Conservation (phyloP, 2,329 filamentous ascomycete genomes). For the Fusarium sp. region DNA sequence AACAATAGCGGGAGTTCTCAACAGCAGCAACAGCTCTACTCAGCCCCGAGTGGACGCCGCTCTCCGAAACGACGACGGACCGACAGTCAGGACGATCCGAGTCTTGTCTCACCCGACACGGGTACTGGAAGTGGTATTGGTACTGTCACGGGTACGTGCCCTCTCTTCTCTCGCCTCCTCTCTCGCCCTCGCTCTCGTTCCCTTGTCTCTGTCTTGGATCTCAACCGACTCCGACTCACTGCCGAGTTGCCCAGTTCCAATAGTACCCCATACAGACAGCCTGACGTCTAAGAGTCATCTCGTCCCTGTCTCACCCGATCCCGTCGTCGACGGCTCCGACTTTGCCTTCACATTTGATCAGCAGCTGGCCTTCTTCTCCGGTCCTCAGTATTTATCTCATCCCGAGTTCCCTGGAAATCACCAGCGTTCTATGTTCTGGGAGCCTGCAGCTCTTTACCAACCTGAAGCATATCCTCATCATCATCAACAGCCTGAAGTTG, state of each 20-base stretch:
- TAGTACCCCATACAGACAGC: slow-evolving; percentile 46
- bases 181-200: background rate
- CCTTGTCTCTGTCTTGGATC: slow-evolving; percentile 23
- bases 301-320: slow-evolving; percentile 49
- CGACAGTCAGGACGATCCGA: slow-evolving; percentile 49
- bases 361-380: slow-evolving; percentile 51
- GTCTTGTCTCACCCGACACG: slow-evolving; percentile 53
- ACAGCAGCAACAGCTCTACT: slow-evolving; percentile 31
- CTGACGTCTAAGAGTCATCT: slow-evolving; percentile 46
- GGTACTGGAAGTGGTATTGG: slow-evolving; percentile 44
- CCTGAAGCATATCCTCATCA: slow-evolving; percentile 17
- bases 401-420: slow-evolving; percentile 34
- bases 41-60: slow-evolving; percentile 44
- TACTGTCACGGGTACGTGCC: slow-evolving; percentile 50
- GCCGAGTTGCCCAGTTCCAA: slow-evolving; percentile 45
- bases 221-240: slow-evolving; percentile 45
- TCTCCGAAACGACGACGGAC: slow-evolving; percentile 57
- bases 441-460: slow-evolving; percentile 38
- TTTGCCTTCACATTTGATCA: slow-evolving; percentile 55
- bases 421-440: slow-evolving; percentile 39
- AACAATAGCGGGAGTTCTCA: slow-evolving; percentile 26
- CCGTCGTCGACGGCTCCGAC: slow-evolving; percentile 51
- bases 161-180: slow-evolving; percentile 1
- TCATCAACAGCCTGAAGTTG: slow-evolving; percentile 25
- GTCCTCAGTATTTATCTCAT: slow-evolving; percentile 51